Evolutionary conservation across 352 stramenopile species (phyloP), one percentile per base, ranked within the genome.

Genomic region (Thalassiosira ordinaria): DNA sequence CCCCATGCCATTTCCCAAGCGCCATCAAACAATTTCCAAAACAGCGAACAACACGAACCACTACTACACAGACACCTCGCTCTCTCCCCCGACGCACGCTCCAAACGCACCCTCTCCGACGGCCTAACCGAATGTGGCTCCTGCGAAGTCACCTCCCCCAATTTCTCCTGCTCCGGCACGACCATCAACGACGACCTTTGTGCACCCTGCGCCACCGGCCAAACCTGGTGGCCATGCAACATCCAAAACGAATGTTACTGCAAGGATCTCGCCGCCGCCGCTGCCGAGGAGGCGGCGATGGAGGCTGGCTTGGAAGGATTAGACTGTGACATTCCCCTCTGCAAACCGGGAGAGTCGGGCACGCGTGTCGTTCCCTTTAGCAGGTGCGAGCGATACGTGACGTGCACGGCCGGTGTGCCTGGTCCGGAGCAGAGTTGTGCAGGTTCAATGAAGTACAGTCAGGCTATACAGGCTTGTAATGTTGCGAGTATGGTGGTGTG

Each of bases 181-280:
- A 77, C 55, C 8, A 37, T 77, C 26, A 14, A 2, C 26, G 27
- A 68, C 27, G 26, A 59, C 4, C 4, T 33, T 29, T 77, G 68
- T 56, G 13, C 11, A 37, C 41, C 68, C 22, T 77, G 68, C 41
- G 68, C 68, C 4, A 62, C 37, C 2, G 68, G 68, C 16, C 68
- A 69, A 39, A 20, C 14, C 18, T 77, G 44, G 37, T 77, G 68
- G 68, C 68, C 68, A 24, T 77, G 68, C 56, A 77, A 77, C 22
- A 9, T 77, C 16, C 22, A 22, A 2, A 24, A 59, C 16, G 68
- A 77, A 41, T 77, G 68, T 18, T 61, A 62, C 27, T 74, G 65
- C 51, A 39, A 46, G 31, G 35, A 64, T 27, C 26, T 60, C 2
- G 22, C 26, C 2, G 47, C 44, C 0, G 0, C 18, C 0, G 46